Evolutionary conservation across 441 rosid genomes (phyloP).

Genomic region (Daphne laureola): DNA sequence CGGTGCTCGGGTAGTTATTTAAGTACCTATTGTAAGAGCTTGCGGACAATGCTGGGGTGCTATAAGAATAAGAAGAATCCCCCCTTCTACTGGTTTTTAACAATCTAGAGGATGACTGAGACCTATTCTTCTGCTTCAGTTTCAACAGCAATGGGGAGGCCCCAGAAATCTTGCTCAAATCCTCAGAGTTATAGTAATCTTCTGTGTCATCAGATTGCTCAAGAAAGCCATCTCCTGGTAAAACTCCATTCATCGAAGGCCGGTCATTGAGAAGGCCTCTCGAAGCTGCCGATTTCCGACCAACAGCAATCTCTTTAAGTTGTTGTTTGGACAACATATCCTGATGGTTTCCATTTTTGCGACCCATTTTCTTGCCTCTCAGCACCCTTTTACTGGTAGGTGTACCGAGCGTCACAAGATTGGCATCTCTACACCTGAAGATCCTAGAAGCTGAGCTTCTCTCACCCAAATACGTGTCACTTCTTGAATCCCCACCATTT

Average conservation of each 20-base stretch:
- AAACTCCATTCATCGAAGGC: conserved; percentile 37
- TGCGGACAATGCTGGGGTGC: conserved; percentile 85
- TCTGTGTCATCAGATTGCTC: conserved; percentile 73
- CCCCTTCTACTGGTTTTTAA: conserved; percentile 47
- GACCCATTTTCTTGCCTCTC: conserved; percentile 46
- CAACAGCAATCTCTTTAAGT: conserved; percentile 27
- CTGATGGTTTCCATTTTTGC: conserved; percentile 35
- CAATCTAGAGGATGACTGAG: conserved; percentile 52
- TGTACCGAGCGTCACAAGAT: conserved; percentile 30
- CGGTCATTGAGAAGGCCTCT: conserved; percentile 32
- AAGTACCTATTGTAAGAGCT: conserved; percentile 62
- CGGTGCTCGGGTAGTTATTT: conserved; percentile 53
- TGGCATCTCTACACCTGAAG: conserved; percentile 58
- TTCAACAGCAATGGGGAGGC: conserved; percentile 66
- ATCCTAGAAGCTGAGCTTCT: conserved; percentile 39
- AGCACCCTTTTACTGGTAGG: conserved; percentile 32
- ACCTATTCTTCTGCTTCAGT: conserved; percentile 59
- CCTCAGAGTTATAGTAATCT: conserved; percentile 58
- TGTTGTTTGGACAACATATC: conserved; percentile 45
- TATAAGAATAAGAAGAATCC: conserved; percentile 67
- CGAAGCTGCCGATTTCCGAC: conserved; percentile 23
- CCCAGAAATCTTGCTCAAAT: conserved; percentile 39
- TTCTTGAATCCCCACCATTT: conserved; percentile 48
- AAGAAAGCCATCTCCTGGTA: conserved; percentile 38
- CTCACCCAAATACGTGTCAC: conserved; percentile 43